phyloP scores from a whole-genome alignment of 2,329 filamentous ascomycete genomes.

The Pseudopithomyces maydicus region DNA sequence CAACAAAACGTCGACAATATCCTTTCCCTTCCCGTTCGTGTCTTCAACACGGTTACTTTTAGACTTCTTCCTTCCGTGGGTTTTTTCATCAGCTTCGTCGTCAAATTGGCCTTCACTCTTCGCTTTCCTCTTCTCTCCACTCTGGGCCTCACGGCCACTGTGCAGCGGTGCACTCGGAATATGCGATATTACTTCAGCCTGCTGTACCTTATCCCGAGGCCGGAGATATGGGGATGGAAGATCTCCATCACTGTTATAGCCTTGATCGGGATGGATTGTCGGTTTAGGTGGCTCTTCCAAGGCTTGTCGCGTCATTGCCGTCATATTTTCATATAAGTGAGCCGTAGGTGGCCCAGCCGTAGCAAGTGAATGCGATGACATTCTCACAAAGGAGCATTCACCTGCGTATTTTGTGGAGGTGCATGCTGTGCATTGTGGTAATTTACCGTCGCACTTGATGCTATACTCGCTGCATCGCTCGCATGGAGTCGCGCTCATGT shows the following conservation, averaged over 20 bases:
- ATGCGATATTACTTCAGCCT: background rate
- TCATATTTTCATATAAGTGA: background rate
- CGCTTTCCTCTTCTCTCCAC: background rate
- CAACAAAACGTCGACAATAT: constrained; percentile 26
- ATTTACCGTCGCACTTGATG: constrained; percentile 93
- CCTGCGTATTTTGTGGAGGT: constrained; percentile 81
- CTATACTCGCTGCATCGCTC: constrained; percentile 52
- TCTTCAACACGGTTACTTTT: background rate
- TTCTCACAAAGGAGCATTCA: constrained; percentile 65
- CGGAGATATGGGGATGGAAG: background rate
- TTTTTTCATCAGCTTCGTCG: background rate
- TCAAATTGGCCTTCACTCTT: background rate
- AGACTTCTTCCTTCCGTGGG: constrained; percentile 1
- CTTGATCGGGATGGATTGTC: background rate
- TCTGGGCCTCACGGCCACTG: background rate
- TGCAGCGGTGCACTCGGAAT: background rate
- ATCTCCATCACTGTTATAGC: background rate
- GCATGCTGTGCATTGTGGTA: constrained; percentile 91
- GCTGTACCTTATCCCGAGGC: background rate
- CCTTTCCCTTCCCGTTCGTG: constrained; percentile 4
- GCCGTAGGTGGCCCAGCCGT: background rate
- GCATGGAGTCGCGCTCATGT: background rate
- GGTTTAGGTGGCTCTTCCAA: background rate
- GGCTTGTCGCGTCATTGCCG: background rate
- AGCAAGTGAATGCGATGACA: background rate